Percentiles rank a stretch among this genome's conserved stretches.
Conservation (phyloP, 1,284 basidiomycete species). For the Anthracocystis setariae region DNA sequence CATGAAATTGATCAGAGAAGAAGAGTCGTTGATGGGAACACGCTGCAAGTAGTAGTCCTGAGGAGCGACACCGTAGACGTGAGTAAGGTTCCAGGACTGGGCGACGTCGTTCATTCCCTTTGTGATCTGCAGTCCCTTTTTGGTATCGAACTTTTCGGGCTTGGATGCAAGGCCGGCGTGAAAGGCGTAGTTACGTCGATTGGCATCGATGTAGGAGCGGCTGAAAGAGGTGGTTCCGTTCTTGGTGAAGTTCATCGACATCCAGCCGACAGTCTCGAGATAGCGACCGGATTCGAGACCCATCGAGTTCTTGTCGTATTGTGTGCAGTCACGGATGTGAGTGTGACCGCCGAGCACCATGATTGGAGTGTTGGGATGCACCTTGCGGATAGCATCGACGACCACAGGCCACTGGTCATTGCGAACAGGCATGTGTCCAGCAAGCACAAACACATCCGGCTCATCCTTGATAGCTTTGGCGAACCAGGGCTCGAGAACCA, state of each 20-base stretch:
- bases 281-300: conserved; percentile 63
- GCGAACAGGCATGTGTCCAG: conserved; percentile 64
- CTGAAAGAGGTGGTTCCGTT: conserved; percentile 63
- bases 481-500: conserved; percentile 63
- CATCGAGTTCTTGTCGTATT: conserved; percentile 53
- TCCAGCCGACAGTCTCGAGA: conserved; percentile 53
- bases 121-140: conserved; percentile 49
- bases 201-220: conserved; percentile 70
- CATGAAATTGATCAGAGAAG: conserved; percentile 60
- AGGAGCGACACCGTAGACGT: conserved; percentile 56
- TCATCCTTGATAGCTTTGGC: conserved; percentile 48
- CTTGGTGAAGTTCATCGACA: conserved; percentile 46
- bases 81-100: conserved; percentile 55
- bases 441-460: conserved; percentile 61
- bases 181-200: conserved; percentile 67
- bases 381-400: conserved; percentile 54
- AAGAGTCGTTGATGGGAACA: conserved; percentile 40
- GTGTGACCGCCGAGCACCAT: conserved; percentile 62
- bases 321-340: conserved; percentile 63
- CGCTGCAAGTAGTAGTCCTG: conserved; percentile 65
- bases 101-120: conserved; percentile 55
- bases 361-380: conserved; percentile 58
- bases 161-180: conserved; percentile 46
- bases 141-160: conserved; percentile 50
- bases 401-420: conserved; percentile 55